Evolutionary conservation across 768 basidiomycete genomes (phyloP), one percentile per base, ranked within the genome.

Genomic region (Lentinula boryana): DNA sequence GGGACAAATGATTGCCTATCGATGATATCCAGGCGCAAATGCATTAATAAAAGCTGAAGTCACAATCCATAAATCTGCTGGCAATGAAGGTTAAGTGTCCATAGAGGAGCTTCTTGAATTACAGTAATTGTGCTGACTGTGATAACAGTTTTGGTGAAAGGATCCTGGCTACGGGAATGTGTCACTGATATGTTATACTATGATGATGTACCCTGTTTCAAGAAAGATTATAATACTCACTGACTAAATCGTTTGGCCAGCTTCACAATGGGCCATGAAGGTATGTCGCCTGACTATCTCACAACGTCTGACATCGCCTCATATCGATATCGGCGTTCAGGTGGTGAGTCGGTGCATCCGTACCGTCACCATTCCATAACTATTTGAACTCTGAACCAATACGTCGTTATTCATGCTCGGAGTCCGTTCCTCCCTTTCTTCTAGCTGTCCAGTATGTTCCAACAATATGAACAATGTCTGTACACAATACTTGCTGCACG

Each of bases 241-340:
- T 40, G 38, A 41, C 33, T 12, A 36, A n/a, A 56, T 44, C 15
- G 36, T 43, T 13, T 21, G 15, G 2, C 12, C 18, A 48, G 33
- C 8, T 58, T 58, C 23, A 58, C 46, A 5, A 58, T 58, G 46
- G 46, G 57, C 8, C 57, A 58, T 51, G 57, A 58, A 58, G 57
- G 57, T 58, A 58, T 35, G 31, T 32, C 18, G 18, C 31, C 56
- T 57, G 12, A 27, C 33, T 9, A 35, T 55, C 16, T n/a, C 10
- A 6, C 27, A 21, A 35, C 7, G 9, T 13, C n/a, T 46, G 18
- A 32, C 21, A 46, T 46, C 16, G 13, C 6, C 46, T 33, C 43
- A 31, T 51, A 56, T 58, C 57, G 36, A 33, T 49, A 21, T 58
- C 57, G 33, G 32, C 31, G 4, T 31, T 41, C 44, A 58, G 57